These are phyloP conservation scores for Arachnomyces sp. DNA, from an alignment of 2,329 filamentous ascomycete genomes.

Conservation along the genomic window DNA sequence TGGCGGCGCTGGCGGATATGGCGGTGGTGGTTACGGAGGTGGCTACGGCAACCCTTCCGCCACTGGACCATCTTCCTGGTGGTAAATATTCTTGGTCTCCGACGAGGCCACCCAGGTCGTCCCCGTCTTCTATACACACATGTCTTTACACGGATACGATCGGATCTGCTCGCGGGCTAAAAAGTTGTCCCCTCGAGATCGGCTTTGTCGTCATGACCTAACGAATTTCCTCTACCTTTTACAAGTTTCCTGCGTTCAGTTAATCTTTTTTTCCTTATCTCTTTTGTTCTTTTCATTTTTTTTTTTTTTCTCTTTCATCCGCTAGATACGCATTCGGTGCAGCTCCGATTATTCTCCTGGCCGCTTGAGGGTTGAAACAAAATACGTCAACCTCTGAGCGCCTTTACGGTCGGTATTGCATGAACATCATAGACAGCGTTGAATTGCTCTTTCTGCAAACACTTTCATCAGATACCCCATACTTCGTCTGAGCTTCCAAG, in stretches of 20 bases:
- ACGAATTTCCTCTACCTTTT: constrained; percentile 30
- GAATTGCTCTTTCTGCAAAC: constrained; percentile 37
- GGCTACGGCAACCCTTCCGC: constrained; percentile 43
- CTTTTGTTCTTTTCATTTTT: constrained; percentile 19
- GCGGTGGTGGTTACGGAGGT: constrained; percentile 30
- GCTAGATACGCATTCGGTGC: constrained; percentile 33
- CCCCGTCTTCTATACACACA: constrained; percentile 7
- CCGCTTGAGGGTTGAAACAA: constrained; percentile 19
- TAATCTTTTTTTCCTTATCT: constrained; percentile 10
- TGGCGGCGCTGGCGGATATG: constrained; percentile 24
- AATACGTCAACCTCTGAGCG: constrained; percentile 19
- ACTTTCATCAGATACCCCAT: constrained; percentile 42
- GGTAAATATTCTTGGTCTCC: constrained; percentile 40
- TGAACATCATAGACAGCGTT: constrained; percentile 48
- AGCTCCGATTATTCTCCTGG: constrained; percentile 25
- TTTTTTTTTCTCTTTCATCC: constrained; percentile 21
- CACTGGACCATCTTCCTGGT: constrained; percentile 45
- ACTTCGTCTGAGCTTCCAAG: constrained; percentile 28
- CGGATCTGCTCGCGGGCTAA: constrained; percentile 29
- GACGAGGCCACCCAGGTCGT: constrained; percentile 25
- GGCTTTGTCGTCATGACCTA: constrained; percentile 37
- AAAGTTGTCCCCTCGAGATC: constrained; percentile 24
- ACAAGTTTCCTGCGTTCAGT: constrained; percentile 13
- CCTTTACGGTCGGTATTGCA: constrained; percentile 34
- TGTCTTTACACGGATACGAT: constrained; percentile 30